Base-by-base conservation (phyloP, 805 yeast genomes). In the Blastobotrys parvus region DNA sequence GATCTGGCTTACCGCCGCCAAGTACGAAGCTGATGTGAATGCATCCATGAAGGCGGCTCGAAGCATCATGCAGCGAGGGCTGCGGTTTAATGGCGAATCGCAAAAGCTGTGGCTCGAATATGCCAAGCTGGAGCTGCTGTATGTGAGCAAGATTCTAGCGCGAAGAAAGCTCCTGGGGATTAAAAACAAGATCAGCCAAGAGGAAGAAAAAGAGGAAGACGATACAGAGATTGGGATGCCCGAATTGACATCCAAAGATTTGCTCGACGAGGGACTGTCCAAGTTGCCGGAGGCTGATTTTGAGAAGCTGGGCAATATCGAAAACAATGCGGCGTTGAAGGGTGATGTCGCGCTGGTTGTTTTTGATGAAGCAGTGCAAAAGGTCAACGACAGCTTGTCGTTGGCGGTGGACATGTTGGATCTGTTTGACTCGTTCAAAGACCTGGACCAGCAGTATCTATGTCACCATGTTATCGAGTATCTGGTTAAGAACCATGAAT, bases 1-100 rank as follows among this genome's bases (percentile, higher is more conserved):
- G 53, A 83, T 90, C 15, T 92, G 98, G 98, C 76, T 92, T 35
- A 76, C 86, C 55, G 97, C 96, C 19, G 96, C 97, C 23, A 85
- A 85, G 58, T 87, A 86, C 63, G 97, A 92, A 64, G 81, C 85
- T 55, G 96, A 90, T 53, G 75, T 75, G 22, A 87, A 92, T 62
- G 84, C 90, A 33, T 83, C 88, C 54, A 85, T 94, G 36, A 79
- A 82, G 57, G 89, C 94, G 37, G 89, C 97, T 18, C 75, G 99
- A 61, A 77, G 78, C 7, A 71, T 92, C 20, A 78, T 88, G 61
- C 96, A 89, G 62, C 77, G 83, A 51, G 94, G 82, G 25, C 69
- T 92, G 33, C 72, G 94, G 60, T 83, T 92, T 61, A 90, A 90
- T 58, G 73, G 82, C 2, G 89, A 84, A 40, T 74, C 80, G 6